Evolutionary conservation across 2,329 filamentous ascomycete species (phyloP).

Genomic region (Ophiostoma sp.): DNA sequence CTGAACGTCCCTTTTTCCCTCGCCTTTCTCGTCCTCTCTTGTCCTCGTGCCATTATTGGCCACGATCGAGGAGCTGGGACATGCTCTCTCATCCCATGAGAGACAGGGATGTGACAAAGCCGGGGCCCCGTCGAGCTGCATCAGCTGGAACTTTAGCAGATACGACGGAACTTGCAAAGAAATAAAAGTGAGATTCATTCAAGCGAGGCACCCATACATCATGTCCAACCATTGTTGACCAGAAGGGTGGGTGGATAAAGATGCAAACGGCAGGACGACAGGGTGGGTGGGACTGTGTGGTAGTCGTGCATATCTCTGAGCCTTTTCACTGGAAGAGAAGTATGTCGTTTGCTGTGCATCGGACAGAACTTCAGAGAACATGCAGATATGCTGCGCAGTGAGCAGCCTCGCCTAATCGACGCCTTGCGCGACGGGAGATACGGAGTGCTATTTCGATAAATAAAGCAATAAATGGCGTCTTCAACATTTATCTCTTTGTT

Average conservation of each 20-base stretch:
- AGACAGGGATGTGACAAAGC: neutral
- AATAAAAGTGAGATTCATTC: neutral
- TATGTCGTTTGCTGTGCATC: neutral
- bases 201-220: slow-evolving; percentile 11
- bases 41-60: slow-evolving; percentile 19
- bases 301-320: slow-evolving; percentile 5
- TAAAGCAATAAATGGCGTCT: neutral
- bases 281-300: neutral
- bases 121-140: slow-evolving; percentile 1
- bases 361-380: neutral
- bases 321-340: neutral
- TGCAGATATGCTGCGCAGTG: slow-evolving; percentile 8
- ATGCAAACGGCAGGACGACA: neutral
- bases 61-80: neutral
- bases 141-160: neutral
- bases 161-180: neutral
- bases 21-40: too few relatives aligned
- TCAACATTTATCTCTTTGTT: neutral
- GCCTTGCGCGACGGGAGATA: neutral
- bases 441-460: neutral
- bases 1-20: too few relatives aligned
- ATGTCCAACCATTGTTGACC: neutral
- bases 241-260: neutral
- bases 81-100: neutral
- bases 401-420: neutral